Base-by-base conservation (phyloP, 2,329 filamentous ascomycete genomes). In the Penicillium sp. region DNA sequence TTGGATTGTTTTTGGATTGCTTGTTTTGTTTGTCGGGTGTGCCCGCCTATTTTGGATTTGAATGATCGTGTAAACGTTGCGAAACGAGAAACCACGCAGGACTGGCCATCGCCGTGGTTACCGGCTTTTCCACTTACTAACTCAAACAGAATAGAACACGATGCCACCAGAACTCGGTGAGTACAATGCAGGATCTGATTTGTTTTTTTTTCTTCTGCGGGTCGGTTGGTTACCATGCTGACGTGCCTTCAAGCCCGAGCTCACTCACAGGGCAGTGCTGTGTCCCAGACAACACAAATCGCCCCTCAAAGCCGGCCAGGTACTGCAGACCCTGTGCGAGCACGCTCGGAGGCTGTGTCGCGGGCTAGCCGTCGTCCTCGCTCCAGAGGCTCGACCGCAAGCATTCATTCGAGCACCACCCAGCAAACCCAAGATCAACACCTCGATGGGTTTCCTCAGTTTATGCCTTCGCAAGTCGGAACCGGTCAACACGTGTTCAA, bases 361-460 rank as follows among this genome's bases (percentile, higher is more conserved):
- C 69, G 72, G 47, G 69, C 66, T 56, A 69, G 66, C 61, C 73
- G 71, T 47, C 74, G 73, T 47, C 73, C 76, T 47, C 69, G 76
- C 51, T 79, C 76, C 32, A 68, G 76, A 67, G 76, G 74, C 32
- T 78, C 76, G 42, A 78, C 76, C 9, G 72, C 75, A 32, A 79
- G 76, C 58, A 74, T 78, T 45, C 76, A 78, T 57, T 78, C 76
- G n/a, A 76, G 69, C 56, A 74, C 72, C 14, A 76, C 74, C 36
- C 74, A 77, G 60, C 71, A 74, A 52, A 73, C 71, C 30, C 74
- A 74, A 47, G 74, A 76, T 46, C 73, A 76, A 47, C 72, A 74
- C 49, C 61, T 73, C 48, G 74, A 76, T 54, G 67, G 66, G 45
- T 76, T 74, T 51, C 60, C 70, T 10, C 69, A 74, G 38, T 76